Evolutionary conservation across 2,329 filamentous ascomycete genomes (phyloP).

Genomic region (Aspergillus ruber): DNA sequence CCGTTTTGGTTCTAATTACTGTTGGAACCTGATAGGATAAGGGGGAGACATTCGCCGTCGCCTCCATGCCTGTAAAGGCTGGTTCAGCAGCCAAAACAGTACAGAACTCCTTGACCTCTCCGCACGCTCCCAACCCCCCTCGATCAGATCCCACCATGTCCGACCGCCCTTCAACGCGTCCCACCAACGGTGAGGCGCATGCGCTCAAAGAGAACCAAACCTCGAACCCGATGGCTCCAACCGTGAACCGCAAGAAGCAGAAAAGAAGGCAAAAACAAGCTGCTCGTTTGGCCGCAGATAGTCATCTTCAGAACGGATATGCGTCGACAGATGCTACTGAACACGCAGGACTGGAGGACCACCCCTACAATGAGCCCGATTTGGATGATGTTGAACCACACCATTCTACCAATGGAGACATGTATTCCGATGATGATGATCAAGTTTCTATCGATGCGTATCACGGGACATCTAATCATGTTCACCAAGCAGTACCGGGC

Average conservation of each 20-base stretch:
- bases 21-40: conserved; percentile 12
- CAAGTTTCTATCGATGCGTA: conserved; percentile 37
- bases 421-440: conserved; percentile 53
- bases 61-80: neutral
- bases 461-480: conserved; percentile 7
- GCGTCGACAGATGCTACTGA: conserved; percentile 18
- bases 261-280: conserved; percentile 82
- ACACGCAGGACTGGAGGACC: conserved; percentile 23
- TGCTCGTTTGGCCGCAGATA: conserved; percentile 59
- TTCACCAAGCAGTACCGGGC: conserved; percentile 15
- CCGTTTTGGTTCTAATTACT: neutral
- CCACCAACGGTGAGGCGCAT: conserved; percentile 24
- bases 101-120: conserved; percentile 10
- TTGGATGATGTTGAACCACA: conserved; percentile 32
- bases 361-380: conserved; percentile 25
- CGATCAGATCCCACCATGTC: conserved; percentile 21
- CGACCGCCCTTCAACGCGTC: conserved; percentile 20
- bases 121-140: conserved; percentile 13
- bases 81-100: conserved; percentile 3
- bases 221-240: conserved; percentile 30
- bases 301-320: conserved; percentile 32
- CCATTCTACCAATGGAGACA: conserved; percentile 46
- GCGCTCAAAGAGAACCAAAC: conserved; percentile 11
- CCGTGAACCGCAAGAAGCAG: conserved; percentile 88
- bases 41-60: neutral